Conservation (phyloP, 2,329 filamentous ascomycete species). For the Hortaea werneckii region DNA sequence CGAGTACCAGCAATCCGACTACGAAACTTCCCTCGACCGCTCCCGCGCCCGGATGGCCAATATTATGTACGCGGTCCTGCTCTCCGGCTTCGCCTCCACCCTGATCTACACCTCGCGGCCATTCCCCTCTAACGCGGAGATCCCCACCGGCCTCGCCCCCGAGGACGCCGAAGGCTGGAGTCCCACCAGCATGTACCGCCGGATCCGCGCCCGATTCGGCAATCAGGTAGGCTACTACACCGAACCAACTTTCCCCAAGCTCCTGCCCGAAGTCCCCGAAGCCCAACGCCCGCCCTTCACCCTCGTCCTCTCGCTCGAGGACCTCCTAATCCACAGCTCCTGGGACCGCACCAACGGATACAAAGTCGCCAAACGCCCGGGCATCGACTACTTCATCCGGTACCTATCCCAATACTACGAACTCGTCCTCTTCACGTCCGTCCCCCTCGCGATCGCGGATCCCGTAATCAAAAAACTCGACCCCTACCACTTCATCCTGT, state of each 20-base stretch:
- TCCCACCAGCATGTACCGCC: conserved; percentile 65
- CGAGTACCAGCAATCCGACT: conserved; percentile 66
- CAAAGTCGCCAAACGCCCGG: conserved; percentile 88
- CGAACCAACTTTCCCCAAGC: conserved; percentile 87
- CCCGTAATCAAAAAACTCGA: conserved; percentile 88
- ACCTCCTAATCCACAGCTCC: conserved; percentile 87
- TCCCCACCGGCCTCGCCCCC: conserved; percentile 41
- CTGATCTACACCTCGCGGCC: conserved; percentile 73
- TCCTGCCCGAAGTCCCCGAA: conserved; percentile 72
- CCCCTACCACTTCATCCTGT: conserved; percentile 88
- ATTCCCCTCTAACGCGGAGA: conserved; percentile 66
- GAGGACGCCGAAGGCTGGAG: conserved; percentile 75
- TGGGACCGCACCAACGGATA: conserved; percentile 92
- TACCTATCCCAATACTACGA: conserved; percentile 98
- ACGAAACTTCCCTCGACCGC: conserved; percentile 83
- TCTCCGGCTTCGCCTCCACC: conserved; percentile 47
- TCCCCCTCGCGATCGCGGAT: conserved; percentile 74
- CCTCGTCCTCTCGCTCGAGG: conserved; percentile 82
- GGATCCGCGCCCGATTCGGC: conserved; percentile 62
- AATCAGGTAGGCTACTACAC: conserved; percentile 86
- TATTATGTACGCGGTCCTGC: conserved; percentile 56
- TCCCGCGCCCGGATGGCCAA: conserved; percentile 68
- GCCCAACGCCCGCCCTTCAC: conserved; percentile 80
- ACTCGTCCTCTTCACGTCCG: conserved; percentile 86
- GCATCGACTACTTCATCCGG: conserved; percentile 91